Percentiles rank a stretch among this genome's conserved stretches.
Evolutionary conservation across 768 basidiomycete genomes (phyloP).

Genomic region (Thelephora ganbajun): DNA sequence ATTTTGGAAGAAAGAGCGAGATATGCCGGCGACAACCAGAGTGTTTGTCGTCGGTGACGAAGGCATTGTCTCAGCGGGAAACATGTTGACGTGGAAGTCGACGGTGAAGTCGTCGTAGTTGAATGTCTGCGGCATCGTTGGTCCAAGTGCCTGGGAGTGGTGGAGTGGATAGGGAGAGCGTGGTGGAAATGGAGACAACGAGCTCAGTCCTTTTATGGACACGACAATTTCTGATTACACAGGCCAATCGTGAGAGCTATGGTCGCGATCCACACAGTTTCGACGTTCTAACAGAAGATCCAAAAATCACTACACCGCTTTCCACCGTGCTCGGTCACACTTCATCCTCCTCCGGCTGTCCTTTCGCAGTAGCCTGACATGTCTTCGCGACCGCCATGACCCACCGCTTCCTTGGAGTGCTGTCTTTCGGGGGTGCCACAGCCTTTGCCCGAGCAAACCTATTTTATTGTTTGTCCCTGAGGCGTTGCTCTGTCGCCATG

Average conservation of each 20-base stretch:
- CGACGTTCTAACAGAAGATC: too few species aligned
- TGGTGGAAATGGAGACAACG: too few species aligned
- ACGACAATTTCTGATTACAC: background rate
- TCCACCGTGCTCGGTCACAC: too few species aligned
- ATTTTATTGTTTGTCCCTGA: slow-evolving; percentile 25
- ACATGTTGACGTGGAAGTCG: too few species aligned
- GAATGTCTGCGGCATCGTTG: background rate
- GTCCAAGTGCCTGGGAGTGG: background rate
- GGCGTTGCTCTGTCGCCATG: slow-evolving; percentile 47
- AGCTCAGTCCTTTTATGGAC: background rate
- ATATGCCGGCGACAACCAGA: slow-evolving; percentile 66
- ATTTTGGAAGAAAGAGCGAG: slow-evolving; percentile 66
- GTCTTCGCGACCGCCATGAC: too few species aligned
- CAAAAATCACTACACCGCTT: too few species aligned
- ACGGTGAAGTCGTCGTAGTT: slow-evolving; percentile 1
- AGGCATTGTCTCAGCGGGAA: too few species aligned
- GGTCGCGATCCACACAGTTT: too few species aligned
- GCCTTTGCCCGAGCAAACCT: background rate
- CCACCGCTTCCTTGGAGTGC: background rate
- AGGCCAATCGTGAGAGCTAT: background rate
- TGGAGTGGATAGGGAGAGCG: background rate
- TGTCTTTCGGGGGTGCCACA: background rate
- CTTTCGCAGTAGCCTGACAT: too few species aligned
- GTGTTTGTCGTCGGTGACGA: slow-evolving; percentile 55
- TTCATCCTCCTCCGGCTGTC: too few species aligned